Evolutionary conservation across 192 early-diverging fungal genomes (phyloP).

Genomic region (Entomortierella parvispora): DNA sequence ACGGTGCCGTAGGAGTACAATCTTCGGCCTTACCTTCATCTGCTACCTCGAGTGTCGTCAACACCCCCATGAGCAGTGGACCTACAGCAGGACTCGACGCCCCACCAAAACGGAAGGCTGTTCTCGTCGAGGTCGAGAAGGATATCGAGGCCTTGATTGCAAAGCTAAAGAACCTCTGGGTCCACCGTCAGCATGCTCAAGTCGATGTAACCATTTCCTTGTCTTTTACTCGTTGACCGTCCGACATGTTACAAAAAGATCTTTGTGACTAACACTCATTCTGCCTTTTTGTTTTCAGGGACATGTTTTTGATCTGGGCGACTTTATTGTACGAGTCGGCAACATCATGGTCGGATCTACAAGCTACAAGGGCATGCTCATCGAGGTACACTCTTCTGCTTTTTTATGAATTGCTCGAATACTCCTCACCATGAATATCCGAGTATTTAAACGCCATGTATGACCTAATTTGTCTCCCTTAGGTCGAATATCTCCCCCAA

Average conservation of each 20-base stretch:
- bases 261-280: no score
- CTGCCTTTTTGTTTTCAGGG: no score
- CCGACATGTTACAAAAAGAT: not conserved
- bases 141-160: constrained; percentile 61
- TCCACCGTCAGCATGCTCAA: constrained; percentile 58
- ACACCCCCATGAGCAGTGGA: constrained; percentile 2
- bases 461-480: not conserved
- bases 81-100: not conserved
- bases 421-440: not conserved
- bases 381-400: constrained; percentile 54
- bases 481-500: constrained; percentile 66
- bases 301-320: constrained; percentile 59
- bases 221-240: not conserved
- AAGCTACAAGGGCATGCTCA: constrained; percentile 63
- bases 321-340: constrained; percentile 64
- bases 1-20: constrained; percentile 25
- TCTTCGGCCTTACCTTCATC: not conserved
- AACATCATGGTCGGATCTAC: constrained; percentile 63
- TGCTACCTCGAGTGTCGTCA: constrained; percentile 2
- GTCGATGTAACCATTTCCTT: constrained; percentile 51
- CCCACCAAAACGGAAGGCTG: constrained; percentile 34
- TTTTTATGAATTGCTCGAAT: no score
- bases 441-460: not conserved
- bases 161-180: constrained; percentile 63
- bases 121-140: constrained; percentile 61